phyloP scores from a whole-genome alignment of 2,329 filamentous ascomycete genomes.

The Penicillium sp. region DNA sequence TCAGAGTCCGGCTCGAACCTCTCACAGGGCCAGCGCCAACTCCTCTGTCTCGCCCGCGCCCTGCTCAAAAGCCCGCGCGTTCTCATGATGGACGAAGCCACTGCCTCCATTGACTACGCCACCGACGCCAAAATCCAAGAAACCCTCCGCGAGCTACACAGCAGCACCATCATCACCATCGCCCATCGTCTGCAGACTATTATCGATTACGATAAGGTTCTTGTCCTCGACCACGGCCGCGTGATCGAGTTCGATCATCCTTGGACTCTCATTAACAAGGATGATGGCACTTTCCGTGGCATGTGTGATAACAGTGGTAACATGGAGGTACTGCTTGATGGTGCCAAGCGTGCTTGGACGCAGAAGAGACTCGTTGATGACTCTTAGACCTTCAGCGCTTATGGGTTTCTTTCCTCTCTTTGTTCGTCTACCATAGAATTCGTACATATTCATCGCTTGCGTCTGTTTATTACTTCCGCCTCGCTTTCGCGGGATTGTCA shows the following conservation, averaged over 20 bases:
- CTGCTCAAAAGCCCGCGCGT: conserved; percentile 90
- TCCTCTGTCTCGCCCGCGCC: conserved; percentile 89
- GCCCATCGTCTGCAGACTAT: conserved; percentile 95
- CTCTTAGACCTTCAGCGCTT: conserved; percentile 22
- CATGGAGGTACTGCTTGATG: conserved; percentile 57
- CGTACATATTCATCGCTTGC: conserved; percentile 11
- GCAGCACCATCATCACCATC: conserved; percentile 91
- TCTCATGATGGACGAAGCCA: conserved; percentile 98
- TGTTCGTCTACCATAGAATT: conserved; percentile 1
- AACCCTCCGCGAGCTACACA: conserved; percentile 86
- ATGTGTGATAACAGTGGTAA: conserved; percentile 73
- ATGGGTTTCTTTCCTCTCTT: neutral
- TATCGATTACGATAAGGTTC: conserved; percentile 95
- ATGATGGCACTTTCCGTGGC: conserved; percentile 65
- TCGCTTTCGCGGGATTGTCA: neutral
- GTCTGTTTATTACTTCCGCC: conserved; percentile 1
- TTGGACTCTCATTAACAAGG: conserved; percentile 73
- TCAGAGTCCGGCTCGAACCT: conserved; percentile 91
- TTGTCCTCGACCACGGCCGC: conserved; percentile 86
- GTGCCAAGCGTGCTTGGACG: conserved; percentile 55
- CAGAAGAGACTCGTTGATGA: conserved; percentile 51
- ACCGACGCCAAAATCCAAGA: conserved; percentile 96
- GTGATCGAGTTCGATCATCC: conserved; percentile 92
- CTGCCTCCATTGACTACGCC: conserved; percentile 93
- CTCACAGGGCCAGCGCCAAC: conserved; percentile 92